Evolutionary conservation across 2,329 filamentous ascomycete species (phyloP).

Genomic region (Hypoxylon sp.): DNA sequence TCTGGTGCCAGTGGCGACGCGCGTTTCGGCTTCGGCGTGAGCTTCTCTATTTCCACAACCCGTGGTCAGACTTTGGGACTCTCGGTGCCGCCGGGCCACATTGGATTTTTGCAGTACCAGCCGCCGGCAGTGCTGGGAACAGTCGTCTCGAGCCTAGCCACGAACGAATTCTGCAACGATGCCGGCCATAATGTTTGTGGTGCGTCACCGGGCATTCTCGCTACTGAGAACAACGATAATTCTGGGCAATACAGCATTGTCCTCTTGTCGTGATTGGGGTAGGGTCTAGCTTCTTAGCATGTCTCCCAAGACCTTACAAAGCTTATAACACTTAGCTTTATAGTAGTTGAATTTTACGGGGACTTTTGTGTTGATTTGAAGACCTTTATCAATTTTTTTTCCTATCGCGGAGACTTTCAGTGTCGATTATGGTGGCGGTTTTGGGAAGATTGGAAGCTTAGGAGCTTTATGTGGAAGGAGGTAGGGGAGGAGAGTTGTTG

Average conservation of each 20-base stretch:
- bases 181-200: not conserved
- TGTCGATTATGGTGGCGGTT: no score
- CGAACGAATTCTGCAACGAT: slow-evolving; percentile 1
- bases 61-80: not conserved
- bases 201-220: not conserved
- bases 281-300: not conserved
- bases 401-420: no score
- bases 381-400: no score
- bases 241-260: slow-evolving; percentile 3
- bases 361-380: no score
- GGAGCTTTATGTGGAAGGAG: no score
- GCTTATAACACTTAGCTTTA: not conserved
- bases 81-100: not conserved
- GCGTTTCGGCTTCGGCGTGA: slow-evolving; percentile 1
- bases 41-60: slow-evolving; percentile 1
- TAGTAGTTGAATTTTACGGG: not conserved
- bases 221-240: not conserved
- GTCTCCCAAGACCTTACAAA: not conserved
- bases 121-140: not conserved
- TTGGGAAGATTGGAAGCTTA: no score
- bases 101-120: slow-evolving; percentile 1
- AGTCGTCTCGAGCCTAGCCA: not conserved
- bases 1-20: not conserved
- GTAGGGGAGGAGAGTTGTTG: no score
- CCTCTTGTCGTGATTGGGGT: not conserved